phyloP scores from a whole-genome alignment of 768 basidiomycete species.

The Rhizopogon vinicolor region DNA sequence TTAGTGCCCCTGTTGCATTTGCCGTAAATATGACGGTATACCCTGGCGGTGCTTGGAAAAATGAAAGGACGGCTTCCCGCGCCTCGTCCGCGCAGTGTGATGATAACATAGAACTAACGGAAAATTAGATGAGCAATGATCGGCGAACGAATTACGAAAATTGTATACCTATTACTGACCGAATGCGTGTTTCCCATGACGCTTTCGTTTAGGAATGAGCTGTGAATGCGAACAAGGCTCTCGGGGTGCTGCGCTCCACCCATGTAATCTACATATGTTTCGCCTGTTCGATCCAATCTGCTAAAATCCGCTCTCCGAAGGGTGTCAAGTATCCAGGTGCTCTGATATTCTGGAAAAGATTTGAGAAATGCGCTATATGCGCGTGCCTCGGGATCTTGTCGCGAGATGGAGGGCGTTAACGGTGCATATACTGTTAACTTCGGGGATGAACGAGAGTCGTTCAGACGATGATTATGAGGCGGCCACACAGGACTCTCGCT shows the following conservation, averaged over 20 bases:
- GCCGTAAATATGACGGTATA: conserved; percentile 82
- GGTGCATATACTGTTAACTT: conserved; percentile 21
- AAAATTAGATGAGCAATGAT: background rate
- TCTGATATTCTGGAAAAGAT: conserved; percentile 49
- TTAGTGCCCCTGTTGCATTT: conserved; percentile 76
- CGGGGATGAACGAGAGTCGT: conserved; percentile 4
- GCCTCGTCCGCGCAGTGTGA: conserved; percentile 64
- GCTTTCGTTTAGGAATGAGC: conserved; percentile 58
- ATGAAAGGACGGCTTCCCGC: conserved; percentile 65
- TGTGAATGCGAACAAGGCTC: conserved; percentile 66
- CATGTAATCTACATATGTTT: conserved; percentile 87
- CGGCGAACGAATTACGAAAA: background rate
- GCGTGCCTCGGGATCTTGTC: conserved; percentile 31
- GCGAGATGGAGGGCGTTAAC: conserved; percentile 15
- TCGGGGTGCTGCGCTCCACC: conserved; percentile 80
- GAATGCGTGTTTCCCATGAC: conserved; percentile 86
- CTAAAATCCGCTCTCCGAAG: conserved; percentile 60
- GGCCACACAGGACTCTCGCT: conserved; percentile 20
- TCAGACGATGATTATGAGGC: background rate
- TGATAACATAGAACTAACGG: conserved; percentile 62
- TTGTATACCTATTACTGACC: conserved; percentile 65
- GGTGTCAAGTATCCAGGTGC: conserved; percentile 67
- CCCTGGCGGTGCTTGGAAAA: conserved; percentile 70
- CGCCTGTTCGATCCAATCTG: conserved; percentile 54
- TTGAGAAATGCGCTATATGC: conserved; percentile 48